Conservation (phyloP, 768 basidiomycete genomes). For the Mycena olivaceomarginata region DNA sequence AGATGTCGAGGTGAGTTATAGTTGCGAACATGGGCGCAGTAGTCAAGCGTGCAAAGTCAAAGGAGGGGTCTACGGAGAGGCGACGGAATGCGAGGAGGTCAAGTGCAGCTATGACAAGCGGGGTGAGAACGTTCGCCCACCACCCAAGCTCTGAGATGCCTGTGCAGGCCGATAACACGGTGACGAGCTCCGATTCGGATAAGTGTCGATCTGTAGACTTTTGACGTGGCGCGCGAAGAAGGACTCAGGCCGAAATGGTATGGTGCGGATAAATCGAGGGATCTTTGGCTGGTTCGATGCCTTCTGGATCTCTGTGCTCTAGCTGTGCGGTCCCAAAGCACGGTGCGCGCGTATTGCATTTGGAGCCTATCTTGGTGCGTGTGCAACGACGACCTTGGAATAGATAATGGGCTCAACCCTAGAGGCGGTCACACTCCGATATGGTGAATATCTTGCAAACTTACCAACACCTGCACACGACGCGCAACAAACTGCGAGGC, state of each 20-base stretch:
- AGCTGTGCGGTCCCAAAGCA: background rate
- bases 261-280: constrained; percentile 35
- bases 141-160: constrained; percentile 38
- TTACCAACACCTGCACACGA: constrained; percentile 36
- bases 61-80: constrained; percentile 37
- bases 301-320: background rate
- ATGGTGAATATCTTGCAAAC: background rate
- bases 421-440: background rate
- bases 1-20: constrained; percentile 37
- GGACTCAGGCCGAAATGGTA: constrained; percentile 12
- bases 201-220: constrained; percentile 28
- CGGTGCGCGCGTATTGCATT: background rate
- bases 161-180: constrained; percentile 31
- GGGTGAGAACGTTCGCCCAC: constrained; percentile 6
- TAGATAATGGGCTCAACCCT: constrained; percentile 44
- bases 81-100: constrained; percentile 17
- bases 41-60: constrained; percentile 12
- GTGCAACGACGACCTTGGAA: constrained; percentile 27
- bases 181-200: constrained; percentile 27
- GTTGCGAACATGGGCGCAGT: background rate
- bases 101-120: constrained; percentile 11
- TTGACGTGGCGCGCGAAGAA: constrained; percentile 39
- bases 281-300: background rate
- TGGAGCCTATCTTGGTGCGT: background rate
- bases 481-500: constrained; percentile 32